Evolutionary conservation across 2,329 filamentous ascomycete species (phyloP).

Genomic region (Monosporascus sp.): DNA sequence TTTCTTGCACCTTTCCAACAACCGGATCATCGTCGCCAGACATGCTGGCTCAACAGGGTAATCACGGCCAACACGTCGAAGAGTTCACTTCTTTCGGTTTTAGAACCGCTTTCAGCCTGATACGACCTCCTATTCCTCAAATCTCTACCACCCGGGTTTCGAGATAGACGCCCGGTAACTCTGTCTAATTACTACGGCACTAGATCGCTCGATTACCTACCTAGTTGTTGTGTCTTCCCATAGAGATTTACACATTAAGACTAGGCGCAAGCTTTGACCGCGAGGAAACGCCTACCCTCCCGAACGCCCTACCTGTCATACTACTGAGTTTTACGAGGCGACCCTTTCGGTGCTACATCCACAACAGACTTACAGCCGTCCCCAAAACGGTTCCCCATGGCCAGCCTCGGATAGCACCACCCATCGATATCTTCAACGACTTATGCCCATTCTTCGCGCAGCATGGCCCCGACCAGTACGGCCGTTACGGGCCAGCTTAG

Average conservation of each 20-base stretch:
- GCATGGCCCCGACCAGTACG: constrained; percentile 49
- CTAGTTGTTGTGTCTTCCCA: background rate
- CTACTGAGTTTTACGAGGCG: background rate
- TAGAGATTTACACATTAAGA: background rate
- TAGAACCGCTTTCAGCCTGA: background rate
- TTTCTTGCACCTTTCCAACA: constrained; percentile 1
- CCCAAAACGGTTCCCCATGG: constrained; percentile 27
- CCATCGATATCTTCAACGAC: constrained; percentile 7
- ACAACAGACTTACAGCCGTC: background rate
- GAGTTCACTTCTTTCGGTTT: constrained; percentile 3
- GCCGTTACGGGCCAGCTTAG: constrained; percentile 49
- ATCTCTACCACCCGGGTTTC: background rate
- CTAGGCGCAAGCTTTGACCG: background rate
- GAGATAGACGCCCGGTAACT: background rate
- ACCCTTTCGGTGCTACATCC: constrained; percentile 1
- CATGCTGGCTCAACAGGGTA: constrained; percentile 9
- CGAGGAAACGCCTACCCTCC: background rate
- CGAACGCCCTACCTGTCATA: background rate
- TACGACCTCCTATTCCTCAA: background rate
- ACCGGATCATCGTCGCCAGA: constrained; percentile 4
- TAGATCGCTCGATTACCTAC: background rate
- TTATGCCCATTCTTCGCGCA: constrained; percentile 9
- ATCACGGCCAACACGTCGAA: constrained; percentile 5
- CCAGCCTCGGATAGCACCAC: constrained; percentile 20
- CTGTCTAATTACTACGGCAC: background rate